Evolutionary conservation across 768 basidiomycete species (phyloP).

Genomic region (Mycena olivaceomarginata): DNA sequence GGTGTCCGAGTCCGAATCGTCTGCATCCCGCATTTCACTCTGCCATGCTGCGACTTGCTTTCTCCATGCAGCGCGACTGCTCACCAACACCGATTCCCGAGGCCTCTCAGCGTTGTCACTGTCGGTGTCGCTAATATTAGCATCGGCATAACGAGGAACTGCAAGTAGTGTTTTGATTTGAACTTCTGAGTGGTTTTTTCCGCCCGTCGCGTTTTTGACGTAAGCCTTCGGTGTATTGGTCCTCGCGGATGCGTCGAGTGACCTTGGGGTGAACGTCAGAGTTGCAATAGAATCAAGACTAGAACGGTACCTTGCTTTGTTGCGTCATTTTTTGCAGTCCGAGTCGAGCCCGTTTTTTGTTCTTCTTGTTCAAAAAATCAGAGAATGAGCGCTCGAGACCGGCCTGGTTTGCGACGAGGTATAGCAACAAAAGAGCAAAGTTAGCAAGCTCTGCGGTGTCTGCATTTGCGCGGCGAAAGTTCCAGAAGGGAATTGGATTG

Average conservation of each 20-base stretch:
- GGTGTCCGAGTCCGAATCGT: not conserved
- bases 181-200: not conserved
- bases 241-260: not conserved
- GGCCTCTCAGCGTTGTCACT: not conserved
- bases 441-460: not conserved
- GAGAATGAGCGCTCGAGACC: not conserved
- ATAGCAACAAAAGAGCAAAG: not conserved
- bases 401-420: not conserved
- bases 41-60: not conserved
- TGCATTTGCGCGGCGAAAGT: not conserved
- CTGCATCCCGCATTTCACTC: not conserved
- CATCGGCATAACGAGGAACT: constrained; percentile 16
- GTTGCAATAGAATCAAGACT: too few species aligned
- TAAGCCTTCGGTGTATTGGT: not conserved
- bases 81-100: not conserved
- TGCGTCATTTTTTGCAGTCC: too few species aligned
- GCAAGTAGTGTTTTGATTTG: not conserved
- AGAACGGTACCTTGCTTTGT: too few species aligned
- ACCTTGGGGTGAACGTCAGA: not conserved
- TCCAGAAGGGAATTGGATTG: not conserved
- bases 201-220: not conserved
- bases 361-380: not conserved
- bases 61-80: not conserved
- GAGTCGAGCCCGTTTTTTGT: too few species aligned
- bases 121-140: not conserved